These are phyloP conservation scores for Rutidosis leptorrhynchoides DNA, from an alignment of 129 eudicot species.

Conservation along the genomic window DNA sequence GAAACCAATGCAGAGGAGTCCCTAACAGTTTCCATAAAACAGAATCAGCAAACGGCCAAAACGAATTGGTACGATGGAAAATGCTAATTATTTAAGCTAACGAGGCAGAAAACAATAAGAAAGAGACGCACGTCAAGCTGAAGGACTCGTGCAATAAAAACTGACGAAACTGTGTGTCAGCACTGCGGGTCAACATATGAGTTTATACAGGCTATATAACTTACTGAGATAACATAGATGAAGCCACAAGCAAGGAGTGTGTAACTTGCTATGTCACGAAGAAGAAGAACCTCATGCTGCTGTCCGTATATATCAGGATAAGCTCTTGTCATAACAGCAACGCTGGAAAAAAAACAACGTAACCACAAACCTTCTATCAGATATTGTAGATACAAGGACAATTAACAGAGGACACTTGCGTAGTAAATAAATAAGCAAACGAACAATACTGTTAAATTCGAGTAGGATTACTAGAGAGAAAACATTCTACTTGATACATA, in stretches of 20 bases:
- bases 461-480: constrained; percentile 1
- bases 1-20: constrained; percentile 74
- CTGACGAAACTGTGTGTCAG: background rate
- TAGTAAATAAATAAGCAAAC: constrained; percentile 4
- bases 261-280: constrained; percentile 79
- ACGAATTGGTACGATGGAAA: background rate
- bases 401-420: no score
- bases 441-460: background rate
- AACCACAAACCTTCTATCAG: constrained; percentile 19
- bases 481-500: constrained; percentile 16
- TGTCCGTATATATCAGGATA: constrained; percentile 52
- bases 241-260: constrained; percentile 82
- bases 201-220: constrained; percentile 20
- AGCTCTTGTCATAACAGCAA: constrained; percentile 99
- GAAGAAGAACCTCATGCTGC: constrained; percentile 58
- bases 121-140: background rate
- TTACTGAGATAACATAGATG: constrained; percentile 79
- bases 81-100: background rate
- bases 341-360: constrained; percentile 46
- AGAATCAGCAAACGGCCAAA: background rate
- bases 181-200: background rate
- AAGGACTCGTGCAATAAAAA: background rate
- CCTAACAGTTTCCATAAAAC: constrained; percentile 8
- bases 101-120: background rate
- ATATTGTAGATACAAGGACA: constrained; percentile 8